phyloP scores from a whole-genome alignment of 306 rosid genomes.

The Sechiopsis laciniata region DNA sequence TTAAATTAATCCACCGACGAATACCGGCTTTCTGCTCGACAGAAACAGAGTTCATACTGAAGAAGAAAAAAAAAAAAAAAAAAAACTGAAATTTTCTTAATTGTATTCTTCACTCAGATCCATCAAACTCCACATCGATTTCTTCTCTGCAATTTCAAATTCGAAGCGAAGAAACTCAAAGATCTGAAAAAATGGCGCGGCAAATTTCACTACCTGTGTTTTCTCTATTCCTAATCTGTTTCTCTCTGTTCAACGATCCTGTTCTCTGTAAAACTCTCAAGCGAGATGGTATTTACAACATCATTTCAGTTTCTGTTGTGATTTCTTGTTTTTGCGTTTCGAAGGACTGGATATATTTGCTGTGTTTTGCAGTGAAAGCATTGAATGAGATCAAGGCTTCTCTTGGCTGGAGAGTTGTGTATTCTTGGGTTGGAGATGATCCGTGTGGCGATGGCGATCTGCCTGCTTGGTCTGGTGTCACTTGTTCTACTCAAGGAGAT shows the following conservation, averaged over 20 bases:
- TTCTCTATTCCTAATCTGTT: slow-evolving; percentile 32
- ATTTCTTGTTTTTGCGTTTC: background rate
- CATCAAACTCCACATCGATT: background rate
- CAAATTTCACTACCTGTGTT: slow-evolving; percentile 34
- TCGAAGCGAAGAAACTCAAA: slow-evolving; percentile 10
- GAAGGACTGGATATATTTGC: background rate
- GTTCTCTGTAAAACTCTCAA: slow-evolving; percentile 77
- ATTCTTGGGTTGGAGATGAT: slow-evolving; percentile 98
- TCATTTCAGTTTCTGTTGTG: slow-evolving; percentile 2
- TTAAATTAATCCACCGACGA: background rate
- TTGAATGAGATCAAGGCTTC: slow-evolving; percentile 98
- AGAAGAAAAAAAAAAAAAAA: too few species aligned
- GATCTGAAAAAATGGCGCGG: slow-evolving; percentile 40
- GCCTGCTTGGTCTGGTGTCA: slow-evolving; percentile 97
- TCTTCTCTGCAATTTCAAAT: slow-evolving; percentile 7
- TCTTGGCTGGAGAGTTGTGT: slow-evolving; percentile 97
- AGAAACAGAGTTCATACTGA: background rate
- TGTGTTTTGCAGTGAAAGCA: slow-evolving; percentile 65
- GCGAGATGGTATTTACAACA: slow-evolving; percentile 65
- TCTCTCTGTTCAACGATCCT: slow-evolving; percentile 36
- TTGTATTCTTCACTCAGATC: slow-evolving; percentile 11
- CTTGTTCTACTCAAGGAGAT: slow-evolving; percentile 94
- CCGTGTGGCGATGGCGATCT: slow-evolving; percentile 97
- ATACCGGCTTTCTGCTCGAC: slow-evolving; percentile 8
- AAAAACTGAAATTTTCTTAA: background rate